Evolutionary conservation across 225 moss, liverwort and hornwort genomes (phyloP).

Genomic region (Thuidium tamariscinum): DNA sequence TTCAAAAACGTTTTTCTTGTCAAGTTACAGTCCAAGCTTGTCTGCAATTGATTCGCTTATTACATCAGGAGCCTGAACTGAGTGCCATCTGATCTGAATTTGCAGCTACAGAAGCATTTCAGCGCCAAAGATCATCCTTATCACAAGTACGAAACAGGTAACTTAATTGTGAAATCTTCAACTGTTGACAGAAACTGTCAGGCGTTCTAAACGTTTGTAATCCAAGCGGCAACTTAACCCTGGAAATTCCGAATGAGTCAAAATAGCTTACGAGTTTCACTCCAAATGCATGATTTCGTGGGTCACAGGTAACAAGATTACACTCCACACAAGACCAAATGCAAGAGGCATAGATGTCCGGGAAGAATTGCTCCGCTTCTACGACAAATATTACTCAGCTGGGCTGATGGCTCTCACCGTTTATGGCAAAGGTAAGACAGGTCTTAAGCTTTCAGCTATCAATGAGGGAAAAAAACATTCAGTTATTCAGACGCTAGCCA

Average conservation of each 20-base stretch:
- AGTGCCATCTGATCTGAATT: background rate
- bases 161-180: background rate
- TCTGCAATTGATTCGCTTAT: too few relatives aligned
- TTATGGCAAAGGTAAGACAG: constrained; percentile 56
- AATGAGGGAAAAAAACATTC: background rate
- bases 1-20: background rate
- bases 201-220: background rate
- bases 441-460: background rate
- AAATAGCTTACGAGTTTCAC: background rate
- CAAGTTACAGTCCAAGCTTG: background rate
- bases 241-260: background rate
- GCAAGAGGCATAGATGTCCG: constrained; percentile 62
- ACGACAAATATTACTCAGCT: constrained; percentile 64
- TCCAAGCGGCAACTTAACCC: background rate
- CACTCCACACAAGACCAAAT: constrained; percentile 59
- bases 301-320: constrained; percentile 60
- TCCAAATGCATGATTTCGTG: background rate
- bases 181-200: background rate
- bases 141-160: constrained; percentile 93
- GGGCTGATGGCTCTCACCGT: constrained; percentile 81
- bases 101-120: constrained; percentile 78
- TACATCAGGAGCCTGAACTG: background rate
- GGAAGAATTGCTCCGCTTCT: constrained; percentile 69
- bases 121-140: constrained; percentile 84
- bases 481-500: background rate